Base-by-base conservation (phyloP, 208 protist genomes). In the Vickermania spadyakhi region DNA sequence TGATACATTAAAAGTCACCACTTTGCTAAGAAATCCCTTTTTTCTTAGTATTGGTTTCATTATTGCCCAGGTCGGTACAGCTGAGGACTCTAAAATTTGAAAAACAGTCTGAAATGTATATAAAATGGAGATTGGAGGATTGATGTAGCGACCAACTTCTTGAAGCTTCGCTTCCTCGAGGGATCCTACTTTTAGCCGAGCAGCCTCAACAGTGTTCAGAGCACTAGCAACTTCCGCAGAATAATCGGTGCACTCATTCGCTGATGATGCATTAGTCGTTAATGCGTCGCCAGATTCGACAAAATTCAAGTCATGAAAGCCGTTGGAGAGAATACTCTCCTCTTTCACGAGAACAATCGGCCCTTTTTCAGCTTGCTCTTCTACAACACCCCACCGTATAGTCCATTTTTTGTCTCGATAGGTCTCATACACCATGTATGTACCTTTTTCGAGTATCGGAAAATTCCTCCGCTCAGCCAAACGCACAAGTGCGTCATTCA, bases 91-190 rank as follows among this genome's bases (percentile, higher is more conserved):
- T 18, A 45, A 18, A n/a, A 45, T 45, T 18, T 45, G 36, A 7
- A 7, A 45, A 7, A 45, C 36, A 45, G 36, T 18, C 36, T 45
- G 36, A 45, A 45, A 45, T 7, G 36, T 45, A 45, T 45, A 45
- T n/a, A 45, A 18, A 45, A 45, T 45, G 36, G 36, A 45, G 7
- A 18, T 7, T n/a, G 36, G 36, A n/a, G 36, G 36, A 18, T 45
- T 45, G 36, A 28, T 53, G 31, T 82, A 73, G 0, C 56, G 51
- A 51, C 58, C 55, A 54, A 82, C 51, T 51, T 82, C 75, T 21
- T 31, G 28, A 56, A 82, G 60, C 31, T 69, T 68, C 21, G 61
- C 29, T 4, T 62, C 64, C 25, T 78, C 65, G 56, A 82, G 77
- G 49, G 59, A 67, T 31, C 56, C 63, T 31, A 82, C 53, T 41